phyloP scores from a whole-genome alignment of 371 early-diverging fungal genomes.

The Sanchytrium tribonematis region DNA sequence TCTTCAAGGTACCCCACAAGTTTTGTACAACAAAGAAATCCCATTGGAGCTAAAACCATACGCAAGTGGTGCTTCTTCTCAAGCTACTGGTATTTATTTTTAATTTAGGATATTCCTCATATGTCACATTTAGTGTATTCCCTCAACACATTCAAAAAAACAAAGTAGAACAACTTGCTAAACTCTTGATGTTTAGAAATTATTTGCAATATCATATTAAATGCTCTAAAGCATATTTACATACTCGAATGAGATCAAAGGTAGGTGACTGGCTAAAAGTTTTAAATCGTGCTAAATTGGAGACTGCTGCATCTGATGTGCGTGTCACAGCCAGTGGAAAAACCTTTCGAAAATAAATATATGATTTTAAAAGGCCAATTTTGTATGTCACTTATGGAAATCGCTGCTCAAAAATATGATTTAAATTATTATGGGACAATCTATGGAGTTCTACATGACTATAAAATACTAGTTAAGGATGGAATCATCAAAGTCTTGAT shows the following conservation, averaged over 20 bases:
- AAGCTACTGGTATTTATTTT: conserved; percentile 66
- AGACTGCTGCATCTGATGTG: conserved; percentile 29
- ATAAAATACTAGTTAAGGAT: not conserved
- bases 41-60: conserved; percentile 65
- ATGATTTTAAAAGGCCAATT: not conserved
- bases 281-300: conserved; percentile 85
- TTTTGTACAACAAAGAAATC: conserved; percentile 68
- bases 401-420: not conserved
- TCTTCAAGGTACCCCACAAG: conserved; percentile 81
- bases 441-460: not conserved
- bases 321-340: conserved; percentile 47
- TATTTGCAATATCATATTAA: conserved; percentile 96
- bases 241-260: conserved; percentile 80
- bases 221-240: conserved; percentile 92
- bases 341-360: conserved; percentile 1
- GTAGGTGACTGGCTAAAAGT: conserved; percentile 87
- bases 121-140: conserved; percentile 38
- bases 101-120: conserved; percentile 27
- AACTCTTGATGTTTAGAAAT: conserved; percentile 77
- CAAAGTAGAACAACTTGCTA: conserved; percentile 53
- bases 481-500: not conserved
- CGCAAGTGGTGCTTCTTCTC: conserved; percentile 37
- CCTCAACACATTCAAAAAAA: conserved; percentile 51
- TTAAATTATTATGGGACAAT: not conserved
- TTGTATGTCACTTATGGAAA: not conserved